Base-by-base conservation (phyloP, 441 rosid species). In the Jatropha podagrica region DNA sequence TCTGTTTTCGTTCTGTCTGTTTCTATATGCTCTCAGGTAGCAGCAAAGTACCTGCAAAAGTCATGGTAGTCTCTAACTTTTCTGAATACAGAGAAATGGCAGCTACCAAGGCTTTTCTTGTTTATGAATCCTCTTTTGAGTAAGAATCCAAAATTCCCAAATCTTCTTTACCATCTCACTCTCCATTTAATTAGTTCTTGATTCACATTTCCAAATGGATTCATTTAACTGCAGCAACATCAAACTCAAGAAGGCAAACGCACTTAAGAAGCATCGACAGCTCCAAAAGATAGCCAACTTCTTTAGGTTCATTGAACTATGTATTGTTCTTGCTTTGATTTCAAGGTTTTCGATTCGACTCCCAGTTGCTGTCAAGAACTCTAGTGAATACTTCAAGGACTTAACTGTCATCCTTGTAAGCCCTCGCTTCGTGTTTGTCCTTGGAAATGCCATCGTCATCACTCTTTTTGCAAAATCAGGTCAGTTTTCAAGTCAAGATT, bases 381-480 rank as follows among this genome's bases (percentile, higher is more conserved):
- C 92, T 0, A 75, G 90, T 0, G 90, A 79, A 69, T 81, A 86
- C 74, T 87, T 95, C 82, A 88, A 79, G 84, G 87, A 78, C 82
- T 74, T 88, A 15, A 61, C 84, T 3, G 70, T 76, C 59, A 54
- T 81, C 73, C 85, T 92, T 5, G 84, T 68, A 18, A 90, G 93
- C 73, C 96, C 97, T 2, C 76, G 84, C 38, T 92, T 93, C 55
- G 90, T 95, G 63, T 95, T 95, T 81, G 76, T 93, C 11, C 27
- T 93, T 1, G 97, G 97, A 17, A 93, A 95, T 85, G 84, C 74
- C 40, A 93, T 95, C 72, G 83, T 93, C 74, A 81, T 91, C 81
- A 83, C 82, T 59, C 90, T 95, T 51, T 91, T 93, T 12, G 87
- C 82, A 17, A 92, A 83, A 66, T 89, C 98, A 0, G 88, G 97